A percentile compares a stretch with the other conserved stretches of the same genome.
phyloP scores from a whole-genome alignment of 495 filamentous ascomycete species.

The Cercophora samala region DNA sequence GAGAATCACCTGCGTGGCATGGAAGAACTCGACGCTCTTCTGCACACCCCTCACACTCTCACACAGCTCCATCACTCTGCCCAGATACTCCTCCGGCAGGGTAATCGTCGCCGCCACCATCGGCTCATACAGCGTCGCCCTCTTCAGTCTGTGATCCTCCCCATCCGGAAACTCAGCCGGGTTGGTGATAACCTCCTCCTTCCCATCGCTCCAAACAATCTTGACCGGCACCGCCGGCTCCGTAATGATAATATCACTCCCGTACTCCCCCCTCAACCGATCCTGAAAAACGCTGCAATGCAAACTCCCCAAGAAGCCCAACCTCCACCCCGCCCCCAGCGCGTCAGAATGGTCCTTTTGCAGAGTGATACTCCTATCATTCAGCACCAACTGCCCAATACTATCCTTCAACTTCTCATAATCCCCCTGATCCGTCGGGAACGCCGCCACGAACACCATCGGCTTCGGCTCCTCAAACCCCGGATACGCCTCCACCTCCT shows the following conservation, averaged over 20 bases:
- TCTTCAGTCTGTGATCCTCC: conserved; percentile 53
- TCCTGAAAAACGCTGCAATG: conserved; percentile 99
- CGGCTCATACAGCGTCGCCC: conserved; percentile 71
- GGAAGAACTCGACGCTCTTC: conserved; percentile 83
- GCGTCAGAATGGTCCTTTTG: conserved; percentile 93
- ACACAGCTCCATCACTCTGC: conserved; percentile 91
- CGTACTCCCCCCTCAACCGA: conserved; percentile 90
- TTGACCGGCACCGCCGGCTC: conserved; percentile 92
- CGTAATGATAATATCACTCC: conserved; percentile 93
- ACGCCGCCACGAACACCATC: conserved; percentile 98
- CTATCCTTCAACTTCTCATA: conserved; percentile 88
- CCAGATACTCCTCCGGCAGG: conserved; percentile 87
- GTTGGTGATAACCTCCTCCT: conserved; percentile 69
- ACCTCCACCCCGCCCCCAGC: conserved; percentile 85
- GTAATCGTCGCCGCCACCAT: conserved; percentile 85
- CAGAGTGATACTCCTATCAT: conserved; percentile 90
- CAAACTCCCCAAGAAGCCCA: conserved; percentile 93
- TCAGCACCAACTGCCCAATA: conserved; percentile 88
- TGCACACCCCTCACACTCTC: conserved; percentile 86
- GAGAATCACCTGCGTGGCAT: conserved; percentile 89
- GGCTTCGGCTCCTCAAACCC: conserved; percentile 97
- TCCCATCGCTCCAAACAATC: conserved; percentile 70
- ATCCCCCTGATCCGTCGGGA: conserved; percentile 83
- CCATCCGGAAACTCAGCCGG: conserved; percentile 81
- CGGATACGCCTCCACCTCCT: conserved; percentile 71